phyloP scores from a whole-genome alignment of 2,329 filamentous ascomycete species.

The Aspergillus eucalypticola region DNA sequence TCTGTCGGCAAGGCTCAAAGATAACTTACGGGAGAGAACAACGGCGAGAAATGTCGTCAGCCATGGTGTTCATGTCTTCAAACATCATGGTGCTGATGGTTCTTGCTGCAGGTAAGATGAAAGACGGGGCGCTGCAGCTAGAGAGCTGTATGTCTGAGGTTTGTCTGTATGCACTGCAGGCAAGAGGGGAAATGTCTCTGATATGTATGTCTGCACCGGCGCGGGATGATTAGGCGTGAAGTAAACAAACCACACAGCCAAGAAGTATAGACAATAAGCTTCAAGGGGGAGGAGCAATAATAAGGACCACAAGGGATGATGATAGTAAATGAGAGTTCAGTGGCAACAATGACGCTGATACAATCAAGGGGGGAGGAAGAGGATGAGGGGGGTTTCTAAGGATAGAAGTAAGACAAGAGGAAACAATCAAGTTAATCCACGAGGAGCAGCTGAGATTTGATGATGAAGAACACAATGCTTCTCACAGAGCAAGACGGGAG shows the following conservation, averaged over 20 bases:
- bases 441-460: conserved; percentile 24
- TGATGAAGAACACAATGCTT: conserved; percentile 26
- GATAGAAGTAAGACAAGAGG: conserved; percentile 9
- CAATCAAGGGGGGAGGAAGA: conserved; percentile 13
- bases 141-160: conserved; percentile 24
- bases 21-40: conserved; percentile 40
- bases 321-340: conserved; percentile 4
- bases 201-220: conserved; percentile 9
- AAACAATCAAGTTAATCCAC: conserved; percentile 25
- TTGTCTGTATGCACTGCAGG: conserved; percentile 11
- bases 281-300: conserved; percentile 14
- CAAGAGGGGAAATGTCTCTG: conserved; percentile 6
- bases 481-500: conserved; percentile 18
- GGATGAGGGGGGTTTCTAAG: conserved; percentile 10
- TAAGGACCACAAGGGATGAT: neutral
- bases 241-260: conserved; percentile 7
- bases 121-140: conserved; percentile 15
- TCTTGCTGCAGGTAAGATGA: conserved; percentile 6
- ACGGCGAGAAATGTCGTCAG: conserved; percentile 32
- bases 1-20: neutral
- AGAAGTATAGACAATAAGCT: conserved; percentile 7
- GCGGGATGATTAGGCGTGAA: conserved; percentile 10
- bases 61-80: conserved; percentile 33
- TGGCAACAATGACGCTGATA: conserved; percentile 3
- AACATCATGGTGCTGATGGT: conserved; percentile 25